Base-by-base conservation (phyloP, 495 filamentous ascomycete genomes). In the Aspergillus ellipticus region DNA sequence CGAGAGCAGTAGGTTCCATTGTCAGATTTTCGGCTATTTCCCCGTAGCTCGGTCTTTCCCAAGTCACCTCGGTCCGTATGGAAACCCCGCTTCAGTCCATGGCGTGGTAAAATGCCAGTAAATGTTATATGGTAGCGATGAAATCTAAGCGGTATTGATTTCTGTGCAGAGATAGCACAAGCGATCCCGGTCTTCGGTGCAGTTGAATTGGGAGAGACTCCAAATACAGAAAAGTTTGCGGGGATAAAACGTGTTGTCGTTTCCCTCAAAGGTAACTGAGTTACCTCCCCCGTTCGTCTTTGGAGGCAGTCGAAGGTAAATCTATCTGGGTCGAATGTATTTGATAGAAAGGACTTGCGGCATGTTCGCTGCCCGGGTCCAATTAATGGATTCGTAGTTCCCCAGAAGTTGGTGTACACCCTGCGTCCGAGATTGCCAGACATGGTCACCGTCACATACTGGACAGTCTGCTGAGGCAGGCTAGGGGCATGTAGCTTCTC, bases 341-440 rank as follows among this genome's bases (percentile, higher is more conserved):
- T 54, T 10, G 57, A 33, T 35, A 65, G 39, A 17, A 57, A 55
- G 33, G 63, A 52, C 10, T 63, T 55, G 53, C 66, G 66, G 59
- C 57, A 69, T 54, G 64, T 41, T 55, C 66, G 66, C 61, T 69
- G 56, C 17, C 62, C 58, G 45, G 81, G 88, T 52, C 65, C 69
- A 21, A 74, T 45, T 42, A 74, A 64, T 52, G 71, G 74, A 60
- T 66, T 64, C 54, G 72, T 66, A 49, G 72, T 66, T 60, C 70
- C 71, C 72, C 78, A 74, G 46, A 81, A 58, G 57, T 71, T 68
- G 68, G 69, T 71, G 63, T 77, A 76, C 56, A 81, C 69, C 69
- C 73, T 76, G 51, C 74, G 70, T 73, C 73, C 74, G 62, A 82
- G 67, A 73, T 79, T 78, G 61, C 74, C 69, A 73, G 75, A 78